Evolutionary conservation across 1,284 basidiomycete genomes (phyloP).

Genomic region (Trichosporon sp.): DNA sequence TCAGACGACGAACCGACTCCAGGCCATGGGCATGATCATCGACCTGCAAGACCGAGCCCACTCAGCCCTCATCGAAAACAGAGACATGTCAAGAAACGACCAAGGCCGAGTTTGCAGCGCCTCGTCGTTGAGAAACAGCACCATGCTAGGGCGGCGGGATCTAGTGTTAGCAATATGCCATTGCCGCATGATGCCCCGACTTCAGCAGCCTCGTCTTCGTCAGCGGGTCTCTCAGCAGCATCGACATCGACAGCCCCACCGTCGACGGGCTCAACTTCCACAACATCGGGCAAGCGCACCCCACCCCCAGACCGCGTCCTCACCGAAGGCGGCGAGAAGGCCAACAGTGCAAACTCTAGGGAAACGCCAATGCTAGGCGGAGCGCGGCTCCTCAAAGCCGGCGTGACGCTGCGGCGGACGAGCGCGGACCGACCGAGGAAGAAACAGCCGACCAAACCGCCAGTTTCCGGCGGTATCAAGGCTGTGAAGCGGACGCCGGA

Average conservation of each 20-base stretch:
- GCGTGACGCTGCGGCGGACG: background rate
- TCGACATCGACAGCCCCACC: background rate
- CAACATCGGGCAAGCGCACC: background rate
- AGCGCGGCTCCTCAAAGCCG: background rate
- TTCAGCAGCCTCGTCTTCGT: background rate
- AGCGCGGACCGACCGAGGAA: background rate
- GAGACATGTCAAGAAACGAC: constrained; percentile 28
- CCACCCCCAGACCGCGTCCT: background rate
- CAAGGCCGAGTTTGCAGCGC: constrained; percentile 13
- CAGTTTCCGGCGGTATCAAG: background rate
- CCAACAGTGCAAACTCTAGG: background rate
- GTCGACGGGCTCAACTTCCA: background rate
- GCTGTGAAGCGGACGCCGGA: background rate
- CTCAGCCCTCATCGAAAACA: background rate
- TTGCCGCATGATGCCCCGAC: background rate
- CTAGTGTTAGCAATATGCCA: background rate
- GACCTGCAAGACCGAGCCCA: background rate
- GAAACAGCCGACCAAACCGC: background rate
- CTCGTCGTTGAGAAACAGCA: constrained; percentile 33
- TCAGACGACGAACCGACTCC: background rate
- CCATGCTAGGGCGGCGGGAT: background rate
- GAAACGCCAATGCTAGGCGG: background rate
- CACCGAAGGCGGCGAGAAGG: background rate
- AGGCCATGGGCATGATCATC: background rate
- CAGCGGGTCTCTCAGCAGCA: background rate